These are phyloP conservation scores for Dictyostelium purpureum DNA, from an alignment of 78 protist genomes.

Conservation along the genomic window DNA sequence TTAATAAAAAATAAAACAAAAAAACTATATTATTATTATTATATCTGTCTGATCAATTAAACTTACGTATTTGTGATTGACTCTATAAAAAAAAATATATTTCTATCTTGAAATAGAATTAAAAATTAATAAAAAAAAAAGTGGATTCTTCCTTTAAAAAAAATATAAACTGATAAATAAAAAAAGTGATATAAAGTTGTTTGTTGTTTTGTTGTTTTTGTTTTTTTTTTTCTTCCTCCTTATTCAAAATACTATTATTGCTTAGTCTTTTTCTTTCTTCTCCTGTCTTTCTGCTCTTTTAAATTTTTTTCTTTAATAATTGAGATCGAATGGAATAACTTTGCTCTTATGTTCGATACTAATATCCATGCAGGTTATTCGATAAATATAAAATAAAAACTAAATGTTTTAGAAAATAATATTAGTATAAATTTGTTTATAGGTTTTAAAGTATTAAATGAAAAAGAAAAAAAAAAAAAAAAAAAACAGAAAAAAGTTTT, in stretches of 20 bases:
- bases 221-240: not conserved
- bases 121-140: not conserved
- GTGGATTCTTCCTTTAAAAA: not conserved
- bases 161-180: not conserved
- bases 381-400: constrained; percentile 8
- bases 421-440: no score
- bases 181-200: not conserved
- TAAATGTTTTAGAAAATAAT: not conserved
- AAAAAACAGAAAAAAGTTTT: no score
- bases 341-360: constrained; percentile 9
- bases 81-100: not conserved
- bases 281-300: not conserved
- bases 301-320: not conserved
- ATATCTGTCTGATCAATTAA: not conserved
- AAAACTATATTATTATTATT: not conserved
- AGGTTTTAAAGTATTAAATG: no score
- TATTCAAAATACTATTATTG: no score
- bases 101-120: not conserved
- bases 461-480: no score
- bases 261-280: not conserved
- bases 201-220: not conserved
- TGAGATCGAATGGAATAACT: constrained; percentile 14
- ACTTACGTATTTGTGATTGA: not conserved
- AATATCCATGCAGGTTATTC: constrained; percentile 3
- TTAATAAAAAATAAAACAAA: no score